phyloP scores from a whole-genome alignment of 306 rosid species.

The Lablab purpureus region DNA sequence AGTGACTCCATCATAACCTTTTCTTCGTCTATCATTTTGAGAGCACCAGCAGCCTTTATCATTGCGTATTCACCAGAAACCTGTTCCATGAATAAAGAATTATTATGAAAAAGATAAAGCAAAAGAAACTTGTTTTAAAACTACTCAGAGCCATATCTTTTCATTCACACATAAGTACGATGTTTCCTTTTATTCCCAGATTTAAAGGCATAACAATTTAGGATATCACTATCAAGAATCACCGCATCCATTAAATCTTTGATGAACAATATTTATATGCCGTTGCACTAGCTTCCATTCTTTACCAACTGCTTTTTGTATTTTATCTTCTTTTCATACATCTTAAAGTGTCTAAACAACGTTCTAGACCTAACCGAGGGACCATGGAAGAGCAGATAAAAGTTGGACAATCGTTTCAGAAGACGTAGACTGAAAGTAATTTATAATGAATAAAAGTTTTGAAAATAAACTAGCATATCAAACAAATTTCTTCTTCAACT shows the following conservation, averaged over 20 bases:
- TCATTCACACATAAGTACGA: conserved; percentile 1
- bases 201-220: conserved; percentile 12
- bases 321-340: background rate
- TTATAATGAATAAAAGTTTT: background rate
- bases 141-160: conserved; percentile 22
- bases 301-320: background rate
- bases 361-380: background rate
- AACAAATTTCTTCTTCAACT: conserved; percentile 9
- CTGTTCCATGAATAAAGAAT: conserved; percentile 48
- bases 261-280: conserved; percentile 18
- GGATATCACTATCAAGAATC: conserved; percentile 20
- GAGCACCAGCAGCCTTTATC: conserved; percentile 91
- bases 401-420: conserved; percentile 6
- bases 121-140: conserved; percentile 17
- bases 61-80: conserved; percentile 98
- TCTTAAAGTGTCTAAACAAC: background rate
- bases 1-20: conserved; percentile 95
- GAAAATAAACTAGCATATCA: background rate
- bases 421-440: background rate
- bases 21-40: conserved; percentile 92
- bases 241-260: background rate
- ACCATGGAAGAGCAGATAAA: background rate
- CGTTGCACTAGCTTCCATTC: background rate
- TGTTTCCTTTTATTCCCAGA: conserved; percentile 21
- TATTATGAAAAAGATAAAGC: background rate